Evolutionary conservation across 805 yeast species (phyloP).

Genomic region (Kuraishia molischiana): DNA sequence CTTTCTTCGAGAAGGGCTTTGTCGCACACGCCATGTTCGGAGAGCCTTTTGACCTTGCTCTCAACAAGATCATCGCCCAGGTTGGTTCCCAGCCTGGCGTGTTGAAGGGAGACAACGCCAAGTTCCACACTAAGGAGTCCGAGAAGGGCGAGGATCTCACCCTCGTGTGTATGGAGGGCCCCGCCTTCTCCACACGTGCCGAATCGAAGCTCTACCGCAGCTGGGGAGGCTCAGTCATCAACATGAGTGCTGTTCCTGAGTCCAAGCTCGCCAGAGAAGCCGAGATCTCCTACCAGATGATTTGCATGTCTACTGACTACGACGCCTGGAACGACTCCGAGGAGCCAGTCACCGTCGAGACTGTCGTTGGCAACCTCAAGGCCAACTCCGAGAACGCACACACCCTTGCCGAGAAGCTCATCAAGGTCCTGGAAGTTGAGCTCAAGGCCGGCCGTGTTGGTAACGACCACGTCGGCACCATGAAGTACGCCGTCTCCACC

Average conservation of each 20-base stretch:
- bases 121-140: constrained; percentile 57
- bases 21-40: constrained; percentile 98
- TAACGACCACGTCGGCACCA: constrained; percentile 58
- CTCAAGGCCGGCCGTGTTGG: constrained; percentile 56
- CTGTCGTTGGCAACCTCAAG: constrained; percentile 82
- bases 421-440: constrained; percentile 56
- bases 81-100: constrained; percentile 32
- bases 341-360: constrained; percentile 97
- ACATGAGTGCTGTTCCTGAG: constrained; percentile 97
- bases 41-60: constrained; percentile 81
- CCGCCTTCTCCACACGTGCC: constrained; percentile 94
- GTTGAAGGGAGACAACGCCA: constrained; percentile 44
- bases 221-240: constrained; percentile 92
- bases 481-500: constrained; percentile 79
- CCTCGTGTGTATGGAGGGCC: constrained; percentile 97
- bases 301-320: constrained; percentile 98
- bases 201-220: constrained; percentile 80
- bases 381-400: constrained; percentile 87
- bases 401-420: constrained; percentile 57
- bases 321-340: constrained; percentile 97
- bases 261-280: constrained; percentile 96
- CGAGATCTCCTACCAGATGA: constrained; percentile 93
- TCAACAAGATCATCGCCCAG: constrained; percentile 58
- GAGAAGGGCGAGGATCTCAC: constrained; percentile 68
- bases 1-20: constrained; percentile 85